Conservation (phyloP, 2,329 filamentous ascomycete species). For the Metarhizium robertsii region DNA sequence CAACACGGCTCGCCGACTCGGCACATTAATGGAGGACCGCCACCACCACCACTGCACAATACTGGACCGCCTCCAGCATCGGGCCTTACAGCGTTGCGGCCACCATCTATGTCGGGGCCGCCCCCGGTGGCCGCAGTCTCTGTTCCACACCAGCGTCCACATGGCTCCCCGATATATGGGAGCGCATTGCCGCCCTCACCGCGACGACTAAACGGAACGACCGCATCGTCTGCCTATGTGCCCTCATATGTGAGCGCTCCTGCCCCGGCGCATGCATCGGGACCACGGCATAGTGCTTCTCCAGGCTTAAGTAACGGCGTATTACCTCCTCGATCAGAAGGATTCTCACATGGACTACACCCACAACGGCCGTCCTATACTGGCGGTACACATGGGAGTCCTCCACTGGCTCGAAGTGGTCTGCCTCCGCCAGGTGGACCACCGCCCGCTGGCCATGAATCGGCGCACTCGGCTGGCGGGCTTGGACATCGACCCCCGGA, state of each 20-base stretch:
- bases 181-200: slow-evolving; percentile 42
- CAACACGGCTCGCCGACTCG: slow-evolving; percentile 38
- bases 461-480: slow-evolving; percentile 13
- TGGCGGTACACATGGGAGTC: slow-evolving; percentile 33
- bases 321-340: slow-evolving; percentile 23
- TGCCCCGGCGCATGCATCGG: slow-evolving; percentile 15
- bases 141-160: slow-evolving; percentile 30
- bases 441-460: slow-evolving; percentile 17
- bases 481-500: slow-evolving; percentile 27
- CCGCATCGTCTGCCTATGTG: slow-evolving; percentile 32
- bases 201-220: slow-evolving; percentile 32
- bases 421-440: slow-evolving; percentile 13
- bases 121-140: slow-evolving; percentile 30
- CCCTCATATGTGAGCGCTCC: slow-evolving; percentile 20
- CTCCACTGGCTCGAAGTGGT: slow-evolving; percentile 33
- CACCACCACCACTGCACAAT: slow-evolving; percentile 24
- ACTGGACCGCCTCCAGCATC: slow-evolving; percentile 17
- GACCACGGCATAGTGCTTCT: slow-evolving; percentile 17
- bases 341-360: slow-evolving; percentile 31
- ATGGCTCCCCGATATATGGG: slow-evolving; percentile 21
- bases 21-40: slow-evolving; percentile 39
- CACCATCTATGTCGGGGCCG: slow-evolving; percentile 35
- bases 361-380: slow-evolving; percentile 32
- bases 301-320: slow-evolving; percentile 25
- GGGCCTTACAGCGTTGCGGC: slow-evolving; percentile 37